Evolutionary conservation across 805 yeast species (phyloP), one percentile per base, ranked within the genome.

Genomic region (Brettanomyces sp.): DNA sequence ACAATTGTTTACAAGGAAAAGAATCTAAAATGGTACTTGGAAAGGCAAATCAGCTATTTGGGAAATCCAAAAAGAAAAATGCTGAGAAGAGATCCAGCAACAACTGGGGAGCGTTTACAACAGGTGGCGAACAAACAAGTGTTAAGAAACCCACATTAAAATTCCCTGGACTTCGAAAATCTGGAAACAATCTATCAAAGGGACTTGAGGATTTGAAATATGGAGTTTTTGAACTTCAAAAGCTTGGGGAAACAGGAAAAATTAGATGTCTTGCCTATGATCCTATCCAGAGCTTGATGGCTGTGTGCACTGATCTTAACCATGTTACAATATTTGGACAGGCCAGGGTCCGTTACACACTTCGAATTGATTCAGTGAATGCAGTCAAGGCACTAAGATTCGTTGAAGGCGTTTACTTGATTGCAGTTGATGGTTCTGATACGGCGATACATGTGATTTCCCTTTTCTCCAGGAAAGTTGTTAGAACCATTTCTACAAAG

Each of bases 261-360:
- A 76, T 85, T 7, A 66, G 77, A 34, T 79, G 86, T 0, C 59
- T 80, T 36, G 95, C 93, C 0, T 85, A 73, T 63, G 98, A 93
- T 60, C 95, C 95, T 3, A 80, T 86, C 1, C 99, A 93, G 62
- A 79, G 93, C 45, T 70, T 93, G 25, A 63, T 89, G 55, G 97
- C 96, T 0, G 67, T 88, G 0, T 82, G 89, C 3, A 88, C 96
- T 0, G 79, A 73, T 35, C 58, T 66, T 6, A 86, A 89, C 37
- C 78, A 78, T 40, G 70, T 93, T 13, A 81, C 85, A 52, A 82
- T 93, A 4, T 82, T 80, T 58, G 99, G 98, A 1, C 91, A 85
- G 56, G 79, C 82, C 38, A 79, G 83, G 45, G 95, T 89, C 8
- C 83, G 83, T 50, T 84, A 78, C 12, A 76, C 76, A 8, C 71